Base-by-base conservation (phyloP, 1,139 yeast species). In the Lodderomyces beijingensis region DNA sequence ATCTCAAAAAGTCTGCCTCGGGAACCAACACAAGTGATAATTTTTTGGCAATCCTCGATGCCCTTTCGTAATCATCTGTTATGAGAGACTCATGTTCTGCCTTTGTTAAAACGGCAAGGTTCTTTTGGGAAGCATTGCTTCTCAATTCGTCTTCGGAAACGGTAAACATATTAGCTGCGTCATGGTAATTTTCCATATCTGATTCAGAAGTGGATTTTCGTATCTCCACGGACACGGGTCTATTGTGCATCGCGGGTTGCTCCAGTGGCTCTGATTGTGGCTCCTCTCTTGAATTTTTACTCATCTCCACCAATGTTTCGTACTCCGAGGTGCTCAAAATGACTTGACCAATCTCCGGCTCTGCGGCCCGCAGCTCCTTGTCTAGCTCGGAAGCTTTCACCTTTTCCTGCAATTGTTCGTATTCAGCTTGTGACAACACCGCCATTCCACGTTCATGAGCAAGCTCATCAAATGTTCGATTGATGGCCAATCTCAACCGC, bases 1-100 rank as follows among this genome's bases (percentile, higher is more conserved):
- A 35, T 22, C 50, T 50, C 16, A 60, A 38, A 12, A 58, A 34
- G 25, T 62, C 62, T 2, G 48, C 39, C 17, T 54, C 54, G 1
- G 63, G 53, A 9, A 58, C 14, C 7, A 56, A 27, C 1, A 42
- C 41, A 15, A 52, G 34, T 26, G 27, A 21, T 6, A 23, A 23
- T 7, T 12, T 12, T 14, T 23, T 23, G 25, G 25, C 25, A 7
- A 23, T 10, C 7, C 12, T 10, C 12, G 25, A 23, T n/a, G 12
- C 6, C 12, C 7, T 12, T 7, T 23, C 14, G 14, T 23, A 14
- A 23, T 23, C 25, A 7, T 7, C 12, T 23, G 14, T 12, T 7
- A 6, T 23, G 10, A 23, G 12, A n/a, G n/a, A 6, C 4, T 39
- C 29, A 21, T 41, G 41, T 18, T 42, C 42, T 5, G 25, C 27